Evolutionary conservation across 2,329 filamentous ascomycete genomes (phyloP).

Genomic region (Rhynchosporium secalis): DNA sequence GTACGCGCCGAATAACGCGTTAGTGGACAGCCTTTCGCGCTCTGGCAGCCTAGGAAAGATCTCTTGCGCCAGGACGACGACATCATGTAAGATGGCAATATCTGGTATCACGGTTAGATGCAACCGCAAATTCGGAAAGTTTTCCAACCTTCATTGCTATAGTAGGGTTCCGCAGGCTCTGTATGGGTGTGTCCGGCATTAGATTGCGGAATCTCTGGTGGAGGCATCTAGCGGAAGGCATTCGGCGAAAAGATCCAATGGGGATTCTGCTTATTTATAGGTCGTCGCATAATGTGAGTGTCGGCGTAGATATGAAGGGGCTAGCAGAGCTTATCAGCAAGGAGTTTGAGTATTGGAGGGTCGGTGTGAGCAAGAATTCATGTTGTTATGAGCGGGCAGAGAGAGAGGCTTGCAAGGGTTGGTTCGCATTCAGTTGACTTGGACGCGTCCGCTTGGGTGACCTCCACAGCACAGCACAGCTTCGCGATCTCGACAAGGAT

Average conservation of each 20-base stretch:
- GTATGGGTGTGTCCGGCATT: slow-evolving; percentile 29
- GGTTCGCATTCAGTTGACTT: neutral
- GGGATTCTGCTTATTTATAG: slow-evolving; percentile 8
- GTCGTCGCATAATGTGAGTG: slow-evolving; percentile 29
- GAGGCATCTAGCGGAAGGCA: slow-evolving; percentile 39
- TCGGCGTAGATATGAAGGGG: neutral
- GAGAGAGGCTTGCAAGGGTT: neutral
- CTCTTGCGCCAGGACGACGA: slow-evolving; percentile 70
- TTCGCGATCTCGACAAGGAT: slow-evolving; percentile 7
- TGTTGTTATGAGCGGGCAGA: slow-evolving; percentile 8
- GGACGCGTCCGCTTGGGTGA: slow-evolving; percentile 2
- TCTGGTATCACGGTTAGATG: slow-evolving; percentile 51
- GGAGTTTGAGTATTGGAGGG: neutral
- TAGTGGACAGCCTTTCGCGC: slow-evolving; percentile 66
- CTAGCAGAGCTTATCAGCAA: slow-evolving; percentile 21
- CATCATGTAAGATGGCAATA: slow-evolving; percentile 74
- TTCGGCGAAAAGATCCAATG: slow-evolving; percentile 27
- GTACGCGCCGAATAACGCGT: slow-evolving; percentile 79
- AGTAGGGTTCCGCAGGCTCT: slow-evolving; percentile 45
- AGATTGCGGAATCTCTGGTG: slow-evolving; percentile 32
- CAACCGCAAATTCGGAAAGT: neutral
- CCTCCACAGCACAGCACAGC: neutral
- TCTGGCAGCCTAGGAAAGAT: slow-evolving; percentile 58
- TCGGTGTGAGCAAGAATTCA: slow-evolving; percentile 18
- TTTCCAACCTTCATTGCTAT: slow-evolving; percentile 60